Evolutionary conservation across 331 rosid species (phyloP).

Genomic region (Malus hybrid): DNA sequence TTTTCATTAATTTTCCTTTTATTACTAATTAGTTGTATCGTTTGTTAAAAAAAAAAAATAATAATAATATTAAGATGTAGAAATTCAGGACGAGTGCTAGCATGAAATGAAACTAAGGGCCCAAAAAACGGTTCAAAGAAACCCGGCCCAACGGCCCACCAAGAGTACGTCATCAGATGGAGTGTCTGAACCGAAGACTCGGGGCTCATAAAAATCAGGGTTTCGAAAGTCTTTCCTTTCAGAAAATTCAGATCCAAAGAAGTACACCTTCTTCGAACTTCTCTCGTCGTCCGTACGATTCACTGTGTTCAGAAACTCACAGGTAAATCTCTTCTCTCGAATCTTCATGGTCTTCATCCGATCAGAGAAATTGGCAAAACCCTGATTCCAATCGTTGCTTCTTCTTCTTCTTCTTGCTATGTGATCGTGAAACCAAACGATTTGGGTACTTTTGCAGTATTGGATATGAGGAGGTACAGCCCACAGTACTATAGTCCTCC

Average conservation of each 20-base stretch:
- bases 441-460: not conserved
- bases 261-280: not conserved
- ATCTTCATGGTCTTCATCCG: not conserved
- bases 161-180: not conserved
- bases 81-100: too few relatives aligned
- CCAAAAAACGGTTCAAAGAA: not conserved
- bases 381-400: not conserved
- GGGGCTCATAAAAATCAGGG: not conserved
- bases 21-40: too few relatives aligned
- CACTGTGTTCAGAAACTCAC: not conserved
- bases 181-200: not conserved
- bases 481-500: constrained; percentile 90
- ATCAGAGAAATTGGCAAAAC: not conserved
- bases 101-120: not conserved
- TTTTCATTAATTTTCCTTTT: too few relatives aligned
- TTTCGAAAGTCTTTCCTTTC: not conserved
- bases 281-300: not conserved
- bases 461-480: constrained; percentile 71
- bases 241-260: not conserved
- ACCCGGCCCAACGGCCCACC: not conserved
- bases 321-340: constrained; percentile 11
- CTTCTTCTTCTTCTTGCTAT: not conserved
- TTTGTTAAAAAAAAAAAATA: too few relatives aligned
- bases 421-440: not conserved
- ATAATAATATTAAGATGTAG: too few relatives aligned